Evolutionary conservation across 1,284 basidiomycete species (phyloP).

Genomic region (Caloboletus inedulis): DNA sequence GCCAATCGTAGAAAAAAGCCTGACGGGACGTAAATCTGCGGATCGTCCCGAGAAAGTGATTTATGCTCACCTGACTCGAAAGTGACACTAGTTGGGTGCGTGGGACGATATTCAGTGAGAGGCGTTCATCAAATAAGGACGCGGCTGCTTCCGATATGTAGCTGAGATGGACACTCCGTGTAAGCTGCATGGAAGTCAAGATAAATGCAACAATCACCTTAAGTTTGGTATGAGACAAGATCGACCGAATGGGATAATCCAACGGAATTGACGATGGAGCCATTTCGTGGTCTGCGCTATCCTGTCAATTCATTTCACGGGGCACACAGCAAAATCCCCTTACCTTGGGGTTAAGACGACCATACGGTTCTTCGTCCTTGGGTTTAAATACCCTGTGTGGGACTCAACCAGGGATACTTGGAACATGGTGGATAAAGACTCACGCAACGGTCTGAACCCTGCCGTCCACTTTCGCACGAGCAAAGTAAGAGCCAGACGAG

Average conservation of each 20-base stretch:
- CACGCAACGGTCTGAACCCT: conserved; percentile 76
- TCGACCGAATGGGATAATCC: conserved; percentile 83
- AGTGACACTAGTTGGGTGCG: conserved; percentile 81
- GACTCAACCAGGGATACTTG: conserved; percentile 3
- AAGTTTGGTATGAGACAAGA: conserved; percentile 84
- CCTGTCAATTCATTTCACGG: conserved; percentile 4
- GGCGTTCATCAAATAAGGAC: conserved; percentile 75
- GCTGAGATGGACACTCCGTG: conserved; percentile 30
- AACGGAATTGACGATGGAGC: conserved; percentile 82
- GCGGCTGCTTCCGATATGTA: conserved; percentile 82
- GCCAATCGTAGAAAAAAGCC: conserved; percentile 90
- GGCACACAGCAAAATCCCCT: background rate
- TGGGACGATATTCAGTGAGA: conserved; percentile 80
- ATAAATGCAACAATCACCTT: conserved; percentile 44
- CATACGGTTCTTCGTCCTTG: conserved; percentile 87
- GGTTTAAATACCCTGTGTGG: conserved; percentile 77
- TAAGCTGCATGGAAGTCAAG: background rate
- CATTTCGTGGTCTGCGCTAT: conserved; percentile 76
- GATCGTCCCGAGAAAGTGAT: conserved; percentile 1
- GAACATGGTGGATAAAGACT: conserved; percentile 29
- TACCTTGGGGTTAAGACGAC: conserved; percentile 79
- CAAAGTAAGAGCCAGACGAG: conserved; percentile 86
- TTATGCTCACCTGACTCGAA: conserved; percentile 62
- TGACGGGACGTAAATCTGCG: conserved; percentile 29
- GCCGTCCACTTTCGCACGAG: conserved; percentile 68